Evolutionary conservation across 179 eudicot species (phyloP), one percentile per base, ranked within the genome.

Genomic region (Spergularia azorica): DNA sequence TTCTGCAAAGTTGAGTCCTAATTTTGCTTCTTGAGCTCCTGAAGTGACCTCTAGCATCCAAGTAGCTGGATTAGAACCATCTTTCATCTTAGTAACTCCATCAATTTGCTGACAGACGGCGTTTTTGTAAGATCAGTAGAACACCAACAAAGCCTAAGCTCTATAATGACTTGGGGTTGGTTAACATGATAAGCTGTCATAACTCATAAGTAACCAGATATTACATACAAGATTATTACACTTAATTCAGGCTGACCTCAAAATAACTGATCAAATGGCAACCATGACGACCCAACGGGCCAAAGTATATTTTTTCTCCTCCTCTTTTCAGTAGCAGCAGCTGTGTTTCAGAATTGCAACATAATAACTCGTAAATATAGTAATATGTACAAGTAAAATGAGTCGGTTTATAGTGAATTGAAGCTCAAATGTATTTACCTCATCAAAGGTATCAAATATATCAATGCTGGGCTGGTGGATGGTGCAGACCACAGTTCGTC

Each of bases 31-130:
- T 76, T 90, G 90, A 80, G 88, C 80, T 65, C 80, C 17, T 54
- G 95, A 89, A 78, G 83, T 50, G 46, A 88, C 84, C 56, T 89
- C 93, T 76, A 91, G 72, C 96, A 91, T 91, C 96, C 96, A 91
- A 5, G 96, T 91, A 17, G 96, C 96, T 21, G 96, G 93, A 78
- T 91, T 91, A 51, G 88, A 84, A 2, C 93, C 93, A 60, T 89
- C 93, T 80, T 83, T 87, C 54, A 91, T 88, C 75, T 88, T 88
- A 17, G 62, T 71, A 5, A 91, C 86, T 77, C 90, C 93, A 39
- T 82, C 17, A 20, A 87, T 88, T 71, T 71, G 89, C 91, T 36
- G 4, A 2, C 39, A 36, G 39, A 36, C 39, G 4, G 36, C 39
- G 39, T 36, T 36, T 36, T 36, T 36, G 39, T 36, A 36, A 2